Conservation (phyloP, 2,329 filamentous ascomycete genomes). For the Taxawa tesnikishii region DNA sequence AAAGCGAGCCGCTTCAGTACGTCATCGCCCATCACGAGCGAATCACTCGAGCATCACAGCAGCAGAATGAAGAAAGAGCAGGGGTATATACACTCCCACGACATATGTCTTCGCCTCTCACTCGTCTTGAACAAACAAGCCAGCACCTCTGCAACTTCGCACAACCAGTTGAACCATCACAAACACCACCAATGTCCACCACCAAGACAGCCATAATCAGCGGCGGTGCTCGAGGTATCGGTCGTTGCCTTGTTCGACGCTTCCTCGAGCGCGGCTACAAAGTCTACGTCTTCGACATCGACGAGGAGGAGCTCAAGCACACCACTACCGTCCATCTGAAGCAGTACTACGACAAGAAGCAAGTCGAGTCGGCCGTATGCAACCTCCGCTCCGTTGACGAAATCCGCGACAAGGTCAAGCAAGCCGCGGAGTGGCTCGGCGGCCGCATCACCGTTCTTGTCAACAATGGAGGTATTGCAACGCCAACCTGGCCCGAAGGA, state of each 20-base stretch:
- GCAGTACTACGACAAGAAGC: constrained; percentile 10
- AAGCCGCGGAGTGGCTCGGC: constrained; percentile 20
- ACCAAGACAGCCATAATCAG: constrained; percentile 14
- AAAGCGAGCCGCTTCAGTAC: too few relatives aligned
- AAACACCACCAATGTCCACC: too few relatives aligned
- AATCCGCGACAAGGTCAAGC: constrained; percentile 17
- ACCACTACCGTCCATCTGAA: constrained; percentile 17
- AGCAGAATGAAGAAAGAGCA: too few relatives aligned
- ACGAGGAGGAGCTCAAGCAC: constrained; percentile 23
- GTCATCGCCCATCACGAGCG: too few relatives aligned
- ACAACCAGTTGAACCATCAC: too few relatives aligned
- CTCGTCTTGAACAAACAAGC: too few relatives aligned
- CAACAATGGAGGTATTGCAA: constrained; percentile 27
- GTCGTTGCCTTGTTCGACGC: constrained; percentile 19
- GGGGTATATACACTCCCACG: too few relatives aligned
- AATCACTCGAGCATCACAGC: too few relatives aligned
- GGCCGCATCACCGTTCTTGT: constrained; percentile 24
- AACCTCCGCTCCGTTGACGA: constrained; percentile 20
- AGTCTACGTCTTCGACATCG: constrained; percentile 27
- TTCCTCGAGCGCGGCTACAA: constrained; percentile 24
- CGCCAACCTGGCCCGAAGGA: constrained; percentile 19
- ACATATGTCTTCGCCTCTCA: too few relatives aligned
- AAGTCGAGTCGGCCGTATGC: constrained; percentile 13
- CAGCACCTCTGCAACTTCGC: too few relatives aligned
- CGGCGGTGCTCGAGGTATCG: constrained; percentile 22